Evolutionary conservation across 306 rosid genomes (phyloP).

Genomic region (Trifolium pratense): DNA sequence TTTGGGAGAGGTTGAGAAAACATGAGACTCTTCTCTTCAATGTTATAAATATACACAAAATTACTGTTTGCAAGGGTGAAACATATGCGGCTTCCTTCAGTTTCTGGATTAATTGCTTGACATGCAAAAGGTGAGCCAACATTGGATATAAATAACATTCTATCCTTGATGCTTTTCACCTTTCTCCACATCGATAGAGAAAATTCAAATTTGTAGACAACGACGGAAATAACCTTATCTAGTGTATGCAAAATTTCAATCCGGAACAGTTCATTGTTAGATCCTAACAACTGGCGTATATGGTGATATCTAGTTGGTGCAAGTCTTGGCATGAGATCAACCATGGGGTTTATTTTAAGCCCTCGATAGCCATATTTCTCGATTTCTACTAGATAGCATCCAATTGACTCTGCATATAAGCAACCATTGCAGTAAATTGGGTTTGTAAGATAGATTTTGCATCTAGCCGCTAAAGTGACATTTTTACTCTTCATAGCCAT

Average conservation of each 20-base stretch:
- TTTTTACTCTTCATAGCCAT: not conserved
- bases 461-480: not conserved
- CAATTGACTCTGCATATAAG: not conserved
- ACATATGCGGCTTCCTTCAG: conserved; percentile 11
- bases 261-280: not conserved
- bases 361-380: not conserved
- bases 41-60: not conserved
- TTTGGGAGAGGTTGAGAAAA: not conserved
- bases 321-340: not conserved
- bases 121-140: not conserved
- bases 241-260: not conserved
- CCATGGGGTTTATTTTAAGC: not conserved
- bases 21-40: not conserved
- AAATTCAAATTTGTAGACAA: not conserved
- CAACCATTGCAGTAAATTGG: conserved; percentile 17
- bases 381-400: not conserved
- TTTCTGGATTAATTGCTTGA: not conserved
- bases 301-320: not conserved
- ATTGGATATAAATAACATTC: not conserved
- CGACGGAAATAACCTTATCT: not conserved
- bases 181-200: not conserved
- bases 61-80: not conserved
- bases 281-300: not conserved
- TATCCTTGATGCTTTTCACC: conserved; percentile 16
- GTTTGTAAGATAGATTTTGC: not conserved